Evolutionary conservation across 2,329 filamentous ascomycete species (phyloP).

Genomic region (Aspergillus sergii): DNA sequence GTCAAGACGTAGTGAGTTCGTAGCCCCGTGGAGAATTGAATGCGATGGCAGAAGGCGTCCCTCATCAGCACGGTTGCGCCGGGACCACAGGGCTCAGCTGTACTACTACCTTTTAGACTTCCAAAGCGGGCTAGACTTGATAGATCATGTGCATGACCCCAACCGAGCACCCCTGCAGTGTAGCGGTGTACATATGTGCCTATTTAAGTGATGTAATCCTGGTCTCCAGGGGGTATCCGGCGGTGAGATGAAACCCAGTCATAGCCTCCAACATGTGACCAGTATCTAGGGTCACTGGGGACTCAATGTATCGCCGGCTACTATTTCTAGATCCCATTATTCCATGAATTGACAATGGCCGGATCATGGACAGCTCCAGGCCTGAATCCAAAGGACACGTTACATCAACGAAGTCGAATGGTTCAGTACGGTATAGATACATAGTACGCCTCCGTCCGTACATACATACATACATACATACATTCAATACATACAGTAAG

Average conservation of each 20-base stretch:
- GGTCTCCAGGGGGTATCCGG: background rate
- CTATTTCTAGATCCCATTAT: background rate
- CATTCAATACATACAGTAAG: no score
- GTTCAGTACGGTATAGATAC: background rate
- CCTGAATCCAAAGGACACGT: background rate
- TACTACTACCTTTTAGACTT: background rate
- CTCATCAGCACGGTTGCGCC: background rate
- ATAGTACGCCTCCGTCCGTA: background rate
- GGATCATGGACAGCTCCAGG: background rate
- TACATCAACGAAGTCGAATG: background rate
- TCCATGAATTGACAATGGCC: background rate
- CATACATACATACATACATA: background rate
- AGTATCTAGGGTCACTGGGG: background rate
- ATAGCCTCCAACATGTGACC: background rate
- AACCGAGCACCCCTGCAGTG: constrained; percentile 2
- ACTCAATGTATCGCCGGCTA: background rate
- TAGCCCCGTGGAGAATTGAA: background rate
- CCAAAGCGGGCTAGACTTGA: background rate
- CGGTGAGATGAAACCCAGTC: background rate
- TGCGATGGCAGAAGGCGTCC: background rate
- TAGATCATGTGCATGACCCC: background rate
- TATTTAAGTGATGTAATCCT: background rate
- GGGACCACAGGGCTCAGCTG: background rate
- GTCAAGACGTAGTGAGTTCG: background rate
- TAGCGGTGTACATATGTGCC: background rate